Conservation (phyloP, 31 red algal species). For the Porphyra umbilicalis region DNA sequence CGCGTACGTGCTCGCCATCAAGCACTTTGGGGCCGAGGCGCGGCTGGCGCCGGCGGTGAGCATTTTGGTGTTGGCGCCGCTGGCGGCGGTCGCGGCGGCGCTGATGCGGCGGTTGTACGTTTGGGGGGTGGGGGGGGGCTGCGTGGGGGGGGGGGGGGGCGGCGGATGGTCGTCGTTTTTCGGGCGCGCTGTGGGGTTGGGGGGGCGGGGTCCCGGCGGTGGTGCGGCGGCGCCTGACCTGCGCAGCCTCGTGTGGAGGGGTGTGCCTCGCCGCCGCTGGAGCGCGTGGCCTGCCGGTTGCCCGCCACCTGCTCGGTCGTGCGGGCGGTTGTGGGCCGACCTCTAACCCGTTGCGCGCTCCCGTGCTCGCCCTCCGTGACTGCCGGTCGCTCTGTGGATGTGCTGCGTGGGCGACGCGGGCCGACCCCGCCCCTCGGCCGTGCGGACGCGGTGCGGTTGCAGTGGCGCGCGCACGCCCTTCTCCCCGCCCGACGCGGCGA, state of each 20-base stretch:
- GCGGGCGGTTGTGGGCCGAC: not conserved
- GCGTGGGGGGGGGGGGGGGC: slow-evolving; percentile 1
- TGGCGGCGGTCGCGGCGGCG: slow-evolving; percentile 56
- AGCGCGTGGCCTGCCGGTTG: not conserved
- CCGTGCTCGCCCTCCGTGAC: not conserved
- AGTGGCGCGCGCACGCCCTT: not conserved
- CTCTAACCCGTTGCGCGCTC: not conserved
- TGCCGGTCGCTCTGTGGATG: not conserved
- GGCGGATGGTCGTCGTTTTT: not conserved
- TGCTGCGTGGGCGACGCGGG: not conserved
- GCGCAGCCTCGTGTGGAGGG: too few species aligned
- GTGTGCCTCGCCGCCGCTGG: too few species aligned
- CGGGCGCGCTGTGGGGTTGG: not conserved
- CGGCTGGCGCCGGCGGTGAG: slow-evolving; percentile 55
- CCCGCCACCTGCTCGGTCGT: not conserved
- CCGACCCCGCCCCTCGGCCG: not conserved
- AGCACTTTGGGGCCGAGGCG: slow-evolving; percentile 43
- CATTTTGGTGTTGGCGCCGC: slow-evolving; percentile 64
- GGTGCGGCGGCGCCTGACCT: not conserved
- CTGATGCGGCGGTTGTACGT: slow-evolving; percentile 30
- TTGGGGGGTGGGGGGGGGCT: not conserved
- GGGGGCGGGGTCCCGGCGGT: not conserved
- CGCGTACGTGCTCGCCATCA: slow-evolving; percentile 46
- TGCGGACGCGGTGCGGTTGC: not conserved
- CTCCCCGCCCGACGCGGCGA: not conserved